A percentile compares a stretch with the other conserved stretches of the same genome.
These are phyloP conservation scores for Botrytis medusae DNA, from an alignment of 2,329 filamentous ascomycete genomes.

Conservation along the genomic window DNA sequence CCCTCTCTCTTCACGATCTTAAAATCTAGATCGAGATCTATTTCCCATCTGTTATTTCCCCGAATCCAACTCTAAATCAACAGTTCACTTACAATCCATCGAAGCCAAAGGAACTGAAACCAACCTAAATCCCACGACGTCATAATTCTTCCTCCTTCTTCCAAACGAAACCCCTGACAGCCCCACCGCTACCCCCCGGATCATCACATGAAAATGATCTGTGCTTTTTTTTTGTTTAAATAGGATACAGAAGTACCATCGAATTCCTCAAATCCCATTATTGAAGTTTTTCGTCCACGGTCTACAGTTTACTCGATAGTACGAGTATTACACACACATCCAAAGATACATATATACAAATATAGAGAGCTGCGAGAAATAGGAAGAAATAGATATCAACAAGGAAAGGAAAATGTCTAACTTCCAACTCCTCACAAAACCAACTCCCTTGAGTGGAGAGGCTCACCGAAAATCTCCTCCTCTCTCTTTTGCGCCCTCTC, in stretches of 20 bases:
- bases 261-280: not conserved
- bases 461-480: slow-evolving; percentile 17
- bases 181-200: not conserved
- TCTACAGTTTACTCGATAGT: not conserved
- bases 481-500: slow-evolving; percentile 23
- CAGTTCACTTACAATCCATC: not conserved
- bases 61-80: not conserved
- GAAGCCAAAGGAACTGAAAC: not conserved
- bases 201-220: slow-evolving; percentile 5
- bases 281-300: not conserved
- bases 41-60: not conserved
- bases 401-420: not conserved
- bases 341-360: not conserved
- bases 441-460: slow-evolving; percentile 20
- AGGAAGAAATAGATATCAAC: not conserved
- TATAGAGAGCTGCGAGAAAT: not conserved
- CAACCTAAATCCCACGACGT: not conserved
- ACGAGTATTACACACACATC: not conserved
- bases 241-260: not conserved
- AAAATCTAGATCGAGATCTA: not conserved
- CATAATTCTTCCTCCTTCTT: not conserved
- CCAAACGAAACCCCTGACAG: not conserved
- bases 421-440: slow-evolving; percentile 24
- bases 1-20: not conserved
- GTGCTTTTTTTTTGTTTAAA: not conserved